phyloP scores from a whole-genome alignment of 2,329 filamentous ascomycete genomes.

The Herpotrichia juniperi region DNA sequence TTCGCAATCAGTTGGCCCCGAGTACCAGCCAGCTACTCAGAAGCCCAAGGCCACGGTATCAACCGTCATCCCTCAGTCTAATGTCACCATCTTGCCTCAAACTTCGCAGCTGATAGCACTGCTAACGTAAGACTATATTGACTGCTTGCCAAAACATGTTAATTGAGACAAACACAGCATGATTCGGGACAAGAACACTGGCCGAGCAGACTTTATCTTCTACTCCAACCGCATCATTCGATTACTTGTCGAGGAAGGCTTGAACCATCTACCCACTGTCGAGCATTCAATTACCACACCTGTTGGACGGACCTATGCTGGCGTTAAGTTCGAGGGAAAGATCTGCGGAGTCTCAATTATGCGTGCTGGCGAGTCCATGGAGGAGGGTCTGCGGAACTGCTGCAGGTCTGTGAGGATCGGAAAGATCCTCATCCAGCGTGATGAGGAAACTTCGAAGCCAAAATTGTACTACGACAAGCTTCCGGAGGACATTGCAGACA shows the following conservation, averaged over 20 bases:
- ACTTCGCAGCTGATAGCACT: slow-evolving; percentile 97
- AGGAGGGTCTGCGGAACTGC: slow-evolving; percentile 93
- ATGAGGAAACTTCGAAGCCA: slow-evolving; percentile 91
- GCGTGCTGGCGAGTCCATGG: slow-evolving; percentile 98
- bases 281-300: slow-evolving; percentile 90
- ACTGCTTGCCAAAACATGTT: not conserved
- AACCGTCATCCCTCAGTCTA: slow-evolving; percentile 77
- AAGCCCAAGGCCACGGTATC: slow-evolving; percentile 91
- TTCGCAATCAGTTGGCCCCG: slow-evolving; percentile 74
- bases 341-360: slow-evolving; percentile 99
- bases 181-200: slow-evolving; percentile 89
- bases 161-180: slow-evolving; percentile 66
- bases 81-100: slow-evolving; percentile 88
- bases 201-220: slow-evolving; percentile 97
- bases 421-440: slow-evolving; percentile 96
- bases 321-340: slow-evolving; percentile 95
- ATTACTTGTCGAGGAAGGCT: slow-evolving; percentile 91
- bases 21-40: slow-evolving; percentile 75
- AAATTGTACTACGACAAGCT: slow-evolving; percentile 98
- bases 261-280: slow-evolving; percentile 94
- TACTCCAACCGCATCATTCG: slow-evolving; percentile 99
- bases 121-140: slow-evolving; percentile 76
- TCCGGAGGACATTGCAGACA: slow-evolving; percentile 86
- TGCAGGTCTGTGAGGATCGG: slow-evolving; percentile 97
- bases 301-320: slow-evolving; percentile 84